A percentile compares a stretch with the other conserved stretches of the same genome.
phyloP scores from a whole-genome alignment of 2,329 filamentous ascomycete species.

The Apiospora saccharicola region DNA sequence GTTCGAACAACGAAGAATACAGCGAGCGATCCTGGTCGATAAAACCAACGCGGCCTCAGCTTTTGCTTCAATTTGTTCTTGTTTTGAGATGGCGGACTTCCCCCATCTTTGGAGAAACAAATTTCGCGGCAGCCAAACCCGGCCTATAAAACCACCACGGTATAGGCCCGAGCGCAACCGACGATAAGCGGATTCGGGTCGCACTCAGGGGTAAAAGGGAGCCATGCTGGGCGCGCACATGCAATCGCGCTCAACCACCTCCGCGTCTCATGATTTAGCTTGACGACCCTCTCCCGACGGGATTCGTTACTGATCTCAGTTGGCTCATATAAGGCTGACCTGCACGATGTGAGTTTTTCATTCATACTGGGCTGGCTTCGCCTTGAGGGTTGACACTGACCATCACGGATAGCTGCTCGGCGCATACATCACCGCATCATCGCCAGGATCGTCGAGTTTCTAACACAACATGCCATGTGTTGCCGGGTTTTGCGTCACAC shows the following conservation, averaged over 20 bases:
- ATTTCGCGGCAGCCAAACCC: not conserved
- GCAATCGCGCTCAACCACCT: not conserved
- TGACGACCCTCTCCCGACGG: not conserved
- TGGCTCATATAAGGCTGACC: not conserved
- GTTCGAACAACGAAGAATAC: not conserved
- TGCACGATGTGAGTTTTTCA: not conserved
- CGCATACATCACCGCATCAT: no score
- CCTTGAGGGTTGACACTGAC: no score
- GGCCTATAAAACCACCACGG: not conserved
- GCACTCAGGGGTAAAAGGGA: not conserved
- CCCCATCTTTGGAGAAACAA: not conserved
- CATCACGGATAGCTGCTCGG: no score
- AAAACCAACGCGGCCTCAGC: not conserved
- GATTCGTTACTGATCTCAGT: not conserved
- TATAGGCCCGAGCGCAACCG: conserved; percentile 1
- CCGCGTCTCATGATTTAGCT: no score
- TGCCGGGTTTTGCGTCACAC: no score
- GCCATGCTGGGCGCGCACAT: not conserved
- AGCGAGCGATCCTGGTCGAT: not conserved
- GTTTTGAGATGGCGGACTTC: not conserved
- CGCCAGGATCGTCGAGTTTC: no score
- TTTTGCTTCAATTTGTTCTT: not conserved
- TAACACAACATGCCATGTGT: no score
- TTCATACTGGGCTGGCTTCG: not conserved
- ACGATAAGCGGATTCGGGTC: not conserved